Conservation (phyloP, 1,284 basidiomycete species). For the Moesziomyces aphidis region DNA sequence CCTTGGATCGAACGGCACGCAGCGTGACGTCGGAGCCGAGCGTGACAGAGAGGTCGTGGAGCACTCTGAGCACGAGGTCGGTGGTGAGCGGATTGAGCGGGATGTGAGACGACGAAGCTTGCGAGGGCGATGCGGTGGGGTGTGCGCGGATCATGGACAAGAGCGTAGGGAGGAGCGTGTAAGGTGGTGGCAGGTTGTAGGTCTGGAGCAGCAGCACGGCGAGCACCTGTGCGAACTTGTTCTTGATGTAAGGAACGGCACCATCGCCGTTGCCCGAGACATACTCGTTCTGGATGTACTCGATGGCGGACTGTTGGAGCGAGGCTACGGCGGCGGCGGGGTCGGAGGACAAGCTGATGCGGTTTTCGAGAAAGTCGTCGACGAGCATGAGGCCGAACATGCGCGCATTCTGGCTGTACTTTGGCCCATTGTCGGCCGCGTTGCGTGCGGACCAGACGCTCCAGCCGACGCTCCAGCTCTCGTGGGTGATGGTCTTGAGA, state of each 20-base stretch:
- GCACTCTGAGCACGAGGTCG: constrained; percentile 70
- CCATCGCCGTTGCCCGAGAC: constrained; percentile 59
- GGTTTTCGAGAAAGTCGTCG: constrained; percentile 85
- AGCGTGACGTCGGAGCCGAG: constrained; percentile 66
- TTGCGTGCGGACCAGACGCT: constrained; percentile 57
- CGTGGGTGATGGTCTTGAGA: constrained; percentile 78
- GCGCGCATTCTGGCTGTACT: constrained; percentile 79
- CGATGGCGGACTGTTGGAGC: constrained; percentile 61
- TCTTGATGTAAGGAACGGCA: constrained; percentile 75
- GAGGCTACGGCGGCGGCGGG: constrained; percentile 57
- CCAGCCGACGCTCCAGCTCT: constrained; percentile 76
- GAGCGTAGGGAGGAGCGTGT: constrained; percentile 75
- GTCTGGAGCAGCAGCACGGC: constrained; percentile 92
- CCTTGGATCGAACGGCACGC: constrained; percentile 60
- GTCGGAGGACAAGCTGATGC: constrained; percentile 62
- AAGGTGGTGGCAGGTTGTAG: constrained; percentile 85
- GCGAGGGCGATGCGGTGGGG: constrained; percentile 69
- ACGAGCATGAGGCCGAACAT: constrained; percentile 87
- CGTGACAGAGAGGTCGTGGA: constrained; percentile 65
- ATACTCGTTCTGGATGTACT: constrained; percentile 63
- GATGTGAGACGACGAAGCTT: constrained; percentile 76
- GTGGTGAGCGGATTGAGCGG: constrained; percentile 90
- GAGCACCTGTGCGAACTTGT: constrained; percentile 98
- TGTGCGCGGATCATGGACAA: constrained; percentile 67
- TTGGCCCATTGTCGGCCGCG: constrained; percentile 74